Evolutionary conservation across 805 yeast genomes (phyloP).

Genomic region (Kregervanrija pseudodelftensis): DNA sequence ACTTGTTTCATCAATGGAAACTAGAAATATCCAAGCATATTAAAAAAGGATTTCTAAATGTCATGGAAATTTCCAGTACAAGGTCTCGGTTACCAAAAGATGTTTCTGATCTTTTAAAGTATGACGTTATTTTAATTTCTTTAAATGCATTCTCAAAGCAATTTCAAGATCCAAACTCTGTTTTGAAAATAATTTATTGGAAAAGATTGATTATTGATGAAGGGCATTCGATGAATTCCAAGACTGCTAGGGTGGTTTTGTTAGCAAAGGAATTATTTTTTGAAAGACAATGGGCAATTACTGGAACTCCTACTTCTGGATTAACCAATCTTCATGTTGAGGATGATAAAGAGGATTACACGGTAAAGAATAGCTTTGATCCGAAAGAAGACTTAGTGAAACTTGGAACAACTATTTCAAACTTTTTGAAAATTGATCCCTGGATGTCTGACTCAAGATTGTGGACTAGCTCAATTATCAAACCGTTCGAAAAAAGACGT

Average conservation of each 20-base stretch:
- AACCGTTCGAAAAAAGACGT: constrained; percentile 37
- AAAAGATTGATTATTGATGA: constrained; percentile 69
- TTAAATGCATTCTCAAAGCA: constrained; percentile 39
- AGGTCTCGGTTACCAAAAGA: constrained; percentile 21
- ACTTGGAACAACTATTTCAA: constrained; percentile 44
- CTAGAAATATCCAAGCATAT: constrained; percentile 53
- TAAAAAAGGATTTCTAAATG: constrained; percentile 29
- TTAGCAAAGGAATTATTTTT: constrained; percentile 42
- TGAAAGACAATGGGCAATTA: constrained; percentile 67
- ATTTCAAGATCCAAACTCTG: constrained; percentile 26
- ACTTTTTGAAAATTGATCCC: constrained; percentile 53
- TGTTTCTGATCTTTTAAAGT: constrained; percentile 30
- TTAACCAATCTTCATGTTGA: constrained; percentile 48
- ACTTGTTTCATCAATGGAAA: constrained; percentile 60
- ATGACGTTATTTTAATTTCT: constrained; percentile 49
- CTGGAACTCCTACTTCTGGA: constrained; percentile 74
- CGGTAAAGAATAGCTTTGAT: constrained; percentile 42
- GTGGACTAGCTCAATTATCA: constrained; percentile 41
- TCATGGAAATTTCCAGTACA: constrained; percentile 23
- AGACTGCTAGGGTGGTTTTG: constrained; percentile 40
- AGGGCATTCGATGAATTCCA: constrained; percentile 59
- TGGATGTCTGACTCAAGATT: constrained; percentile 39
- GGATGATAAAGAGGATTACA: constrained; percentile 31
- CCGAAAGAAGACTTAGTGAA: constrained; percentile 46
- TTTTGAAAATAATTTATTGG: constrained; percentile 47